Conservation (phyloP, 75 land plant species). For the Picea sitchensis region DNA sequence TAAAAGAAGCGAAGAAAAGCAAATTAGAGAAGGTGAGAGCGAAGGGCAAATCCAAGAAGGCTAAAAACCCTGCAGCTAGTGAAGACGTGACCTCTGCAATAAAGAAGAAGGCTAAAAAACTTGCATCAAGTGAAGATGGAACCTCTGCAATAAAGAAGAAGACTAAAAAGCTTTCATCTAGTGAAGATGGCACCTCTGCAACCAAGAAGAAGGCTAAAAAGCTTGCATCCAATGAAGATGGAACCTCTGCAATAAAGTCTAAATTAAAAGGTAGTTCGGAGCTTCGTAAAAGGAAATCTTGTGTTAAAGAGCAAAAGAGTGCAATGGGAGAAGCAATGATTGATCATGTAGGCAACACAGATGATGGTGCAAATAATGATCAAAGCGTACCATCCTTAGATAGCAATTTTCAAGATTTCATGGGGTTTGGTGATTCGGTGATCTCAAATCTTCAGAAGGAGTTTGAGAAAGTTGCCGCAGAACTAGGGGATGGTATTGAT, state of each 20-base stretch:
- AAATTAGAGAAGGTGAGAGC: neutral
- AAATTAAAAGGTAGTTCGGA: neutral
- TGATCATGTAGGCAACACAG: neutral
- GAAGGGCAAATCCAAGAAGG: neutral
- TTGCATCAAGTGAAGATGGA: no score
- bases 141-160: no score
- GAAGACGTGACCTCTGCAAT: neutral
- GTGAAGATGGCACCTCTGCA: no score
- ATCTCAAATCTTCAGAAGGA: conserved; percentile 74
- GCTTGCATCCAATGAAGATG: no score
- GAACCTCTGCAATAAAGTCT: no score
- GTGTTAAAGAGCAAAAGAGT: neutral
- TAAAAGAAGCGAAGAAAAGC: neutral
- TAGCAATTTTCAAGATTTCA: neutral
- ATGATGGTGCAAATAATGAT: neutral
- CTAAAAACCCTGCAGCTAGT: neutral
- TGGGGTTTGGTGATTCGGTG: conserved; percentile 37
- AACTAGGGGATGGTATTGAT: conserved; percentile 33
- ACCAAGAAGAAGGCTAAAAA: no score
- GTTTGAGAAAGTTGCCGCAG: conserved; percentile 77
- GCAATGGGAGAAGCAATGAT: neutral
- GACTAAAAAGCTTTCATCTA: no score
- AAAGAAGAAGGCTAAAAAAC: neutral
- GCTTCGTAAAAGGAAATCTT: neutral
- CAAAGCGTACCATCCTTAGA: neutral